phyloP scores from a whole-genome alignment of 2,329 filamentous ascomycete species.

The Colletotrichum salicis region DNA sequence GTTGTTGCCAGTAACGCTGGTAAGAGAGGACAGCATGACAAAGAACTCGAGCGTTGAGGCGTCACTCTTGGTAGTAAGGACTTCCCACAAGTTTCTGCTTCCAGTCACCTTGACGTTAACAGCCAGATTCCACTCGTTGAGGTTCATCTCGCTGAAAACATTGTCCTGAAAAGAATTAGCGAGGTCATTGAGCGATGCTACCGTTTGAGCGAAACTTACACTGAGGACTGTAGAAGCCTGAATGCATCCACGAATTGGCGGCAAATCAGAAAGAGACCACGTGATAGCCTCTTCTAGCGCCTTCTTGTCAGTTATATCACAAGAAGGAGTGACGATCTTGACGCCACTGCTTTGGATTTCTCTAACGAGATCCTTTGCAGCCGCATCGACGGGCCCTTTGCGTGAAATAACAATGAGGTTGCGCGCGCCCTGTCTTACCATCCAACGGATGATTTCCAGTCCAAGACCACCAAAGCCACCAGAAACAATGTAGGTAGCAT shows the following conservation, averaged over 20 bases:
- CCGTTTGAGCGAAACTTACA: background rate
- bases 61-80: constrained; percentile 38
- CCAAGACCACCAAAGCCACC: constrained; percentile 44
- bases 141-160: constrained; percentile 43
- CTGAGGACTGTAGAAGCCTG: constrained; percentile 57
- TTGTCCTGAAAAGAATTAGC: constrained; percentile 39
- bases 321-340: background rate
- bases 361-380: background rate
- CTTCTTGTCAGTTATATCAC: constrained; percentile 39
- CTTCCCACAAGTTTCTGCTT: constrained; percentile 41
- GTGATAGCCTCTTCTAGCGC: constrained; percentile 35
- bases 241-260: constrained; percentile 51
- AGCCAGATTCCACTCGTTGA: constrained; percentile 38
- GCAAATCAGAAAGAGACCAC: constrained; percentile 37
- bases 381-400: constrained; percentile 38
- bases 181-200: background rate
- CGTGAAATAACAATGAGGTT: constrained; percentile 50
- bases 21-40: constrained; percentile 46
- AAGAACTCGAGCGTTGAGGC: constrained; percentile 47
- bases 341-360: background rate
- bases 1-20: constrained; percentile 41
- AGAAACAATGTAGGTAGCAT: constrained; percentile 11
- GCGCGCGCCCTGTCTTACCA: constrained; percentile 46
- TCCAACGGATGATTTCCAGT: constrained; percentile 47
- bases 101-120: constrained; percentile 49